Evolutionary conservation across 2,329 filamentous ascomycete species (phyloP).

Genomic region (Pyrenochaeta sp.): DNA sequence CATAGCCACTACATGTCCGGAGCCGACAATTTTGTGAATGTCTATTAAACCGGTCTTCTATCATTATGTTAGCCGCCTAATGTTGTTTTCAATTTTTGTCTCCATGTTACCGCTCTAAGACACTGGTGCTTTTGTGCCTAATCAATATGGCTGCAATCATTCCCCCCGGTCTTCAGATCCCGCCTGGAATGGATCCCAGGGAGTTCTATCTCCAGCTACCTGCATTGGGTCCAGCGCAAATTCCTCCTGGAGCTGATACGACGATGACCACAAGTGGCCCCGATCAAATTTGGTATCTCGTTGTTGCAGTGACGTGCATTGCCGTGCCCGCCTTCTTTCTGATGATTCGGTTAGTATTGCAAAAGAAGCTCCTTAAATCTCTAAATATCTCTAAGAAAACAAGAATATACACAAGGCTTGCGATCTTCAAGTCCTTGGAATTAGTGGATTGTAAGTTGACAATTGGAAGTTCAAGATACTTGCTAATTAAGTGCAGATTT

Average conservation of each 20-base stretch:
- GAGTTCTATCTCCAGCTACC: conserved; percentile 22
- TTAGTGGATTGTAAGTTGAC: conserved; percentile 37
- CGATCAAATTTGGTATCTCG: conserved; percentile 33
- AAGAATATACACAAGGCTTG: conserved; percentile 31
- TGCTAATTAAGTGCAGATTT: conserved; percentile 25
- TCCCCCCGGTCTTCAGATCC: conserved; percentile 5
- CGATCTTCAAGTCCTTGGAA: conserved; percentile 29
- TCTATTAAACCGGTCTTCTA: no score
- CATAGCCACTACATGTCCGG: no score
- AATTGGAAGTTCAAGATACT: neutral
- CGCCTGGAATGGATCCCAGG: conserved; percentile 18
- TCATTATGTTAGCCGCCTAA: no score
- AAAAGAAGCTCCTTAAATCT: no score
- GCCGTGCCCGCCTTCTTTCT: conserved; percentile 29
- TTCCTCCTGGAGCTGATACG: conserved; percentile 27
- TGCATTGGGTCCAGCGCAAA: conserved; percentile 15
- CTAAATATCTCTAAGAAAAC: no score
- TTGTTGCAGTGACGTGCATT: conserved; percentile 29
- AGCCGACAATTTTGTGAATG: no score
- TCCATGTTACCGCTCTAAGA: no score
- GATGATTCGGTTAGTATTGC: no score
- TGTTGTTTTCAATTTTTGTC: no score
- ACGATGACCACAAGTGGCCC: conserved; percentile 28
- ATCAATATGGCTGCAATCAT: conserved; percentile 1
- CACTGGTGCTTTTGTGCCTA: no score